These are phyloP conservation scores for Saccharomyces hybrid DNA, from an alignment of 1,139 yeast genomes.

Conservation along the genomic window DNA sequence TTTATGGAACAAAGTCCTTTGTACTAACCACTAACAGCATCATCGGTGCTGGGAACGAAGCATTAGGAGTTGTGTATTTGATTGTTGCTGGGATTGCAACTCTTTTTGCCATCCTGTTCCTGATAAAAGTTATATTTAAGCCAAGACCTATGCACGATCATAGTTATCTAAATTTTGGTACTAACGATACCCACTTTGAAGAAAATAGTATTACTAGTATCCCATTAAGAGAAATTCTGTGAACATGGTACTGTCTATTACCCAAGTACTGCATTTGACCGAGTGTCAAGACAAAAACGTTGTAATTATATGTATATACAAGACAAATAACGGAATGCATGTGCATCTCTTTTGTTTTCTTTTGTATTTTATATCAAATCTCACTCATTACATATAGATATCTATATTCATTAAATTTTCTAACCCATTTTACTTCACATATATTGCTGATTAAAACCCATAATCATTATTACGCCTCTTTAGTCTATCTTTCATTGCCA, in stretches of 20 bases:
- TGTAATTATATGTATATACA: not conserved
- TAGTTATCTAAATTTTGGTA: constrained; percentile 32
- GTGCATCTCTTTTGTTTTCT: not conserved
- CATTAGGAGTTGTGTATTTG: constrained; percentile 83
- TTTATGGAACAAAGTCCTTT: constrained; percentile 74
- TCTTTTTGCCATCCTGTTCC: constrained; percentile 37
- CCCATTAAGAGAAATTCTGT: constrained; percentile 8
- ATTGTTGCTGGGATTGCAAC: constrained; percentile 78
- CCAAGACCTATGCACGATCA: constrained; percentile 40
- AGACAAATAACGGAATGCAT: not conserved
- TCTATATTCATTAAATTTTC: constrained; percentile 1
- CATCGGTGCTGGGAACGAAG: constrained; percentile 83
- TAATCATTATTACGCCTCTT: not conserved
- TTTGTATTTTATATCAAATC: not conserved
- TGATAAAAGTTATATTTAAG: constrained; percentile 39
- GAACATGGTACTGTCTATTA: not conserved
- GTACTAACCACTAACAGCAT: constrained; percentile 81
- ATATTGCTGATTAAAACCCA: not conserved
- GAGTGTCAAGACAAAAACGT: not conserved
- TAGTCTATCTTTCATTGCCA: not conserved
- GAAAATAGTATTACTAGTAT: not conserved
- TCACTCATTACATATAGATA: not conserved
- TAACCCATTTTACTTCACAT: not conserved
- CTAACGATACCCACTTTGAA: not conserved
- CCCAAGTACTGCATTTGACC: no score